phyloP scores from a whole-genome alignment of 2,329 filamentous ascomycete species.

The Gaeumannomyces tritici region DNA sequence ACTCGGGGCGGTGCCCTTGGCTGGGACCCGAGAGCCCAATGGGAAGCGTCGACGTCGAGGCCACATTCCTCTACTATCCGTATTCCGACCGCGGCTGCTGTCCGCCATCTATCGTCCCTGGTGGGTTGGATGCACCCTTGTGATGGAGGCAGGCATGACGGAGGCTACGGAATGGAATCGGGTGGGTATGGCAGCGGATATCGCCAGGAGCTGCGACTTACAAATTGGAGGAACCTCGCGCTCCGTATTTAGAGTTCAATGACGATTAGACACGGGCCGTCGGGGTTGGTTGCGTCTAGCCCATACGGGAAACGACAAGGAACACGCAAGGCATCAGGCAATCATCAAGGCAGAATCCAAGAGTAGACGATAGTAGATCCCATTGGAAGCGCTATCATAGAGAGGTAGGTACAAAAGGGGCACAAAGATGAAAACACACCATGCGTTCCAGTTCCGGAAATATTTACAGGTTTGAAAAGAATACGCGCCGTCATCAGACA shows the following conservation, averaged over 20 bases:
- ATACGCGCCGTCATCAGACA: neutral
- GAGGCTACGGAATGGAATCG: accelerated
- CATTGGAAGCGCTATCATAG: neutral
- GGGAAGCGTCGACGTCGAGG: no score
- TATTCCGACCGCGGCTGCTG: no score
- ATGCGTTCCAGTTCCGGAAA: neutral
- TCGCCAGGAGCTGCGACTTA: no score
- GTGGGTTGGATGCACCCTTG: neutral
- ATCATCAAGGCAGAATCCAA: neutral
- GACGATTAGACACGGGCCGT: no score
- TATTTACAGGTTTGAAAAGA: neutral
- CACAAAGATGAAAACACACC: neutral
- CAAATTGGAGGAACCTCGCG: no score
- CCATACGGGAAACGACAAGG: no score
- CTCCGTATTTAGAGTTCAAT: no score
- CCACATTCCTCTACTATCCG: neutral
- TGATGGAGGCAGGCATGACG: neutral
- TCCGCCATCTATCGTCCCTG: neutral
- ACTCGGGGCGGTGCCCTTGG: neutral
- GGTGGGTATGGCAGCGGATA: no score
- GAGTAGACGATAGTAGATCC: neutral
- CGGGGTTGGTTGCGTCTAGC: no score
- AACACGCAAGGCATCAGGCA: neutral
- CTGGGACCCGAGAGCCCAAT: neutral
- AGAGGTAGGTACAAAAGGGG: neutral